Evolutionary conservation across 805 yeast species (phyloP), one percentile per base, ranked within the genome.

Genomic region (Dipodascus albidus): DNA sequence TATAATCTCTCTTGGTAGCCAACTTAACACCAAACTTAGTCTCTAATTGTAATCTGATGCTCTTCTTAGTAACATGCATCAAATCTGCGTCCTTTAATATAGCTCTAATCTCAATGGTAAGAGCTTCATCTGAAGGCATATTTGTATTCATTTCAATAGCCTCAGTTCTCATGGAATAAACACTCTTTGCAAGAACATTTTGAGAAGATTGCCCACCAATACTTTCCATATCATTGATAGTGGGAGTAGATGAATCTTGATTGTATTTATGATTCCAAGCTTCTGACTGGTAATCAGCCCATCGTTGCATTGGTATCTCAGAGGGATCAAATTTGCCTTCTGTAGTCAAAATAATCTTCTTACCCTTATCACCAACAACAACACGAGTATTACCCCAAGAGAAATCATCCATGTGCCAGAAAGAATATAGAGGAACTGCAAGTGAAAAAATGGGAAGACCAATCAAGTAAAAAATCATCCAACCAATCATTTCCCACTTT

Each of bases 351-450:
- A 79, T 74, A 42, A 70, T 70, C 54, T 75, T 75, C 62, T 76
- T 75, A 33, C 78, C 75, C 56, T 70, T 70, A 50, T 70, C 83
- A 21, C 82, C 83, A 9, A 70, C 70, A 23, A 80, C 79, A 47
- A 75, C 70, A 63, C 85, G 75, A 17, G 85, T 80, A 60, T 76
- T 81, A 59, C 85, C 85, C 85, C 85, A 80, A 57, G 81, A 75
- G 69, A 80, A 80, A 66, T 80, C 84, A 60, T 80, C 85, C 73
- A 80, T 80, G 62, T 77, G 74, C 85, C 85, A 80, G 67, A 71
- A 80, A 0, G 84, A 72, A 62, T 80, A 80, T 23, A 73, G 59
- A 3, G 85, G 85, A 50, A 80, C 70, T 8, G 77, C 78, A 55
- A 80, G 70, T 58, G 80, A 76, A 76, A 80, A 80, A 48, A 80